Evolutionary conservation across 2,329 filamentous ascomycete species (phyloP).

Genomic region (Pyrenophora teres): DNA sequence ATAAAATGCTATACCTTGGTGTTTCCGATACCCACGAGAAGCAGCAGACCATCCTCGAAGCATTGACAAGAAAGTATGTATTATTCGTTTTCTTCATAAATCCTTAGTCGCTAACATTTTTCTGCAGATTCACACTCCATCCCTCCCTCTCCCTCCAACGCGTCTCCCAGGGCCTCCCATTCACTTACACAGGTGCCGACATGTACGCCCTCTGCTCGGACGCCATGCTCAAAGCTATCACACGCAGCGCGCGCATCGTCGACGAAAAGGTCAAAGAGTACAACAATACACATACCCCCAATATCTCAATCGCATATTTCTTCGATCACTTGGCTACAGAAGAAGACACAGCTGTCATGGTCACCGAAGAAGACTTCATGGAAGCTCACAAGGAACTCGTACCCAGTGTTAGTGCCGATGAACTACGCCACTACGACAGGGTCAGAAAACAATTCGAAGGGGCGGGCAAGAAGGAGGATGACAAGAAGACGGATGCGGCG

Average conservation of each 20-base stretch:
- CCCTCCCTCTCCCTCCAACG: conserved; percentile 75
- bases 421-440: conserved; percentile 86
- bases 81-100: neutral
- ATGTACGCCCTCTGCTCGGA: conserved; percentile 97
- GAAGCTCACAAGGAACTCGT: conserved; percentile 82
- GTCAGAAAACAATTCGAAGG: conserved; percentile 86
- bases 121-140: conserved; percentile 76
- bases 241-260: conserved; percentile 80
- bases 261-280: conserved; percentile 79
- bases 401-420: conserved; percentile 90
- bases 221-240: conserved; percentile 98
- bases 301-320: conserved; percentile 86
- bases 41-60: conserved; percentile 91
- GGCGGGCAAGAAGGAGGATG: conserved; percentile 51
- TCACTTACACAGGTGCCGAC: conserved; percentile 97
- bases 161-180: conserved; percentile 79
- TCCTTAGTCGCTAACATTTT: neutral
- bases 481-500: conserved; percentile 48
- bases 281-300: conserved; percentile 55
- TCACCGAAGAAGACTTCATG: conserved; percentile 86
- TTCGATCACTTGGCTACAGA: conserved; percentile 89
- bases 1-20: conserved; percentile 97
- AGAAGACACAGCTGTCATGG: conserved; percentile 83
- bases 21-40: conserved; percentile 97
- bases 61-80: conserved; percentile 87